Evolutionary conservation across 148 eudicot species (phyloP), one percentile per base, ranked within the genome.

Genomic region (Rhododendron henanense): DNA sequence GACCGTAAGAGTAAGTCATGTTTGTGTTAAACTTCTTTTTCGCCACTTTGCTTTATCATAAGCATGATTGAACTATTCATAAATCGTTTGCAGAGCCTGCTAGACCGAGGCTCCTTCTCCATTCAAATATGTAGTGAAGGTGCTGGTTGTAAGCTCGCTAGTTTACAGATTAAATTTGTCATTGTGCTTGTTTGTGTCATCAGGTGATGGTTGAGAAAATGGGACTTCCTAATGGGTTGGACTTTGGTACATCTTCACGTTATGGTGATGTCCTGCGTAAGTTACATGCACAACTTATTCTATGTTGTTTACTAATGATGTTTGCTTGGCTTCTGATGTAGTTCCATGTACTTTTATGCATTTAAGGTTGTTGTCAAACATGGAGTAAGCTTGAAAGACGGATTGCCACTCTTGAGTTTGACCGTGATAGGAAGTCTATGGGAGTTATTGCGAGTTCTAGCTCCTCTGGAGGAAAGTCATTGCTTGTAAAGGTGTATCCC

Each of bases 331-430:
- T 55, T 75, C 65, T 87, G 67, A 85, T 83, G 55, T 47, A 59
- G 47, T 28, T 81, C n/a, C 21, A 44, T 89, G 78, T 67, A 73
- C 37, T 85, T 71, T 81, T 80, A 6, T 82, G 81, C 47, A 47
- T 35, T 69, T 61, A 87, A 94, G 96, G 91, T 85, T 93, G 94
- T 87, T 94, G 92, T 75, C 87, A 83, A 83, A 86, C 90, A 73
- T 94, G 97, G 97, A 90, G 78, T 87, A 83, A 87, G 57, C 88
- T 83, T 39, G 90, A 87, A 75, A 75, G 79, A 69, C 93, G 97
- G 44, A 91, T 94, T 85, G 97, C 94, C 78, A 93, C 97, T 82
- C 94, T 94, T n/a, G 97, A 94, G 91, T 94, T 94, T 89, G 97
- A 93, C 82, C 97, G 93, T 84, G 94, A 92, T 84, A 90, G 97